phyloP scores from a whole-genome alignment of 2,329 filamentous ascomycete genomes.

The Phialocephala sp. region DNA sequence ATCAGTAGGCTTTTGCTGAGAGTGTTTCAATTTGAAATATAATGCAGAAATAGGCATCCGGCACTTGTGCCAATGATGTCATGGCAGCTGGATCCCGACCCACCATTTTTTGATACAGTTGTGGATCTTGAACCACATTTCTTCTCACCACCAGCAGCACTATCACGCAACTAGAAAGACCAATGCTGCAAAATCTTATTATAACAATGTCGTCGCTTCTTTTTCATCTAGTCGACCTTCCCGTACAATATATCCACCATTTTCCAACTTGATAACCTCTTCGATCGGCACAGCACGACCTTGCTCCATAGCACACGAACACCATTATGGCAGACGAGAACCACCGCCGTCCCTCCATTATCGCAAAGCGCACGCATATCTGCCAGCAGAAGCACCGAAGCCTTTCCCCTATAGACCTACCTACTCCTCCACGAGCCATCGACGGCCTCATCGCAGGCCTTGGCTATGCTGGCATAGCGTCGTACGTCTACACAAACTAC shows the following conservation, averaged over 20 bases:
- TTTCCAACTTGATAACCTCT: background rate
- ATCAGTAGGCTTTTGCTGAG: background rate
- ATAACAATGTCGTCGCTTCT: constrained; percentile 1
- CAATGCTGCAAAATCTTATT: background rate
- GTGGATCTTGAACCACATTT: constrained; percentile 1
- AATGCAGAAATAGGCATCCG: background rate
- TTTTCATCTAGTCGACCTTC: background rate
- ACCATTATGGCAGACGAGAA: background rate
- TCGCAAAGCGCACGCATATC: constrained; percentile 25
- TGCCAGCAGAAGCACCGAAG: constrained; percentile 22
- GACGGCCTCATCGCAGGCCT: constrained; percentile 21
- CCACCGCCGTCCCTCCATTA: constrained; percentile 20
- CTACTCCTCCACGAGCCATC: constrained; percentile 16
- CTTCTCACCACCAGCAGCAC: constrained; percentile 8
- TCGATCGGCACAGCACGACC: background rate
- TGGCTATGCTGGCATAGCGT: constrained; percentile 23
- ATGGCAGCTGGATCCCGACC: background rate
- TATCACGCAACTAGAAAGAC: constrained; percentile 2
- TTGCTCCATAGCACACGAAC: background rate
- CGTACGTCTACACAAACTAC: constrained; percentile 16
- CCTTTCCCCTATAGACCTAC: constrained; percentile 1
- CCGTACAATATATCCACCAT: background rate
- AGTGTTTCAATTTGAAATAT: background rate
- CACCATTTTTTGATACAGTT: background rate
- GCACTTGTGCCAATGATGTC: background rate